phyloP scores from a whole-genome alignment of 2,329 filamentous ascomycete genomes.

The Achaetomium macrosporum region DNA sequence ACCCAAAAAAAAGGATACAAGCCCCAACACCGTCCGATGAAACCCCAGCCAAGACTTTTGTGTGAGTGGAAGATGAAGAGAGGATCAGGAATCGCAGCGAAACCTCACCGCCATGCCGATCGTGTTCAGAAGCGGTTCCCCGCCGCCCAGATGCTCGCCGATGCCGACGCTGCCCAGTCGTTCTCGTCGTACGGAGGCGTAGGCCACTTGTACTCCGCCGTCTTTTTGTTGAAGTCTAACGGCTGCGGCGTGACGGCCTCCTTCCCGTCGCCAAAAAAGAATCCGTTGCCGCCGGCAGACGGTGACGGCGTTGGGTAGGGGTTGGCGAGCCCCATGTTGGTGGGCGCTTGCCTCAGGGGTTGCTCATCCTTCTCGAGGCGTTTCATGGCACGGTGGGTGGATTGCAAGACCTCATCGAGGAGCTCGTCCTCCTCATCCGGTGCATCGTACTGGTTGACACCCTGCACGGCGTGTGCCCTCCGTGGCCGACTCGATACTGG shows the following conservation, averaged over 20 bases:
- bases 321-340: conserved; percentile 55
- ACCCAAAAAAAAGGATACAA: conserved; percentile 9
- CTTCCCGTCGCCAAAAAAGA: conserved; percentile 64
- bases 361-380: conserved; percentile 56
- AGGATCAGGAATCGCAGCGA: not conserved
- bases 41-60: conserved; percentile 13
- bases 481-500: conserved; percentile 76
- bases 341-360: conserved; percentile 56
- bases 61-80: conserved; percentile 2
- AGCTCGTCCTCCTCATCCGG: conserved; percentile 96
- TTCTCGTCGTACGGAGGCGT: conserved; percentile 92
- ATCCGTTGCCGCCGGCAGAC: conserved; percentile 75
- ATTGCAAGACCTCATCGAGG: conserved; percentile 78
- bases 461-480: conserved; percentile 67
- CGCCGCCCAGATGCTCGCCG: conserved; percentile 73
- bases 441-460: conserved; percentile 82
- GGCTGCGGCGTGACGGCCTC: conserved; percentile 63
- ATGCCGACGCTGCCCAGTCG: conserved; percentile 81
- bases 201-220: conserved; percentile 68
- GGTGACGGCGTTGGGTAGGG: conserved; percentile 64
- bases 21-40: conserved; percentile 19
- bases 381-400: conserved; percentile 68
- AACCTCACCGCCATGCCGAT: conserved; percentile 13
- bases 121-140: conserved; percentile 54
- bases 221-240: conserved; percentile 59